Conservation (phyloP, 2,329 filamentous ascomycete genomes). For the Talaromyces sp. region DNA sequence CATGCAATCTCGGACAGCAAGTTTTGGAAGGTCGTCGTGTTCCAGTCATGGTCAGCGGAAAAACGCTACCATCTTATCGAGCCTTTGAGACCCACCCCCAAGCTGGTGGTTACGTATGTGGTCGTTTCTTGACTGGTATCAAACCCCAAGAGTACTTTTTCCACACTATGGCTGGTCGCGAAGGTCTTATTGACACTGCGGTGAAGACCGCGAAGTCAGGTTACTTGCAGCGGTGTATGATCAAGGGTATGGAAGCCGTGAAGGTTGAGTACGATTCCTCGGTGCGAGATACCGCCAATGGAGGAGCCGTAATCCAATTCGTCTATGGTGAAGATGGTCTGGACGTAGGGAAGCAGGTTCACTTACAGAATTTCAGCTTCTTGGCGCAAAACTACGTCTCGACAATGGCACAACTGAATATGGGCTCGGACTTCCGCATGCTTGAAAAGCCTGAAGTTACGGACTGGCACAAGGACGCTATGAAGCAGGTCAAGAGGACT, state of each 20-base stretch:
- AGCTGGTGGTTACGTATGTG: constrained; percentile 89
- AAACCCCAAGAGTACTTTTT: constrained; percentile 98
- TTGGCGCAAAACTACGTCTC: constrained; percentile 80
- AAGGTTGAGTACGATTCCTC: constrained; percentile 90
- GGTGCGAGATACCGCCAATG: constrained; percentile 82
- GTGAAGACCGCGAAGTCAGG: constrained; percentile 97
- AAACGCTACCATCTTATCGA: constrained; percentile 89
- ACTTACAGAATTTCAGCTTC: constrained; percentile 86
- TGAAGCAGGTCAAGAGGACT: constrained; percentile 77
- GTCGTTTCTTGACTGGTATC: constrained; percentile 96
- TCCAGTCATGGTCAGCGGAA: constrained; percentile 95
- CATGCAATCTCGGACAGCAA: constrained; percentile 94
- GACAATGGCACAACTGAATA: constrained; percentile 71
- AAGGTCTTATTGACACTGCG: constrained; percentile 97
- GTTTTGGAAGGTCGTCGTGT: constrained; percentile 93
- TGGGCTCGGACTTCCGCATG: constrained; percentile 53
- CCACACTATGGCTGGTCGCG: constrained; percentile 98
- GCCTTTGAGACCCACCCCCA: constrained; percentile 85
- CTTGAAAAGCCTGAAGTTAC: constrained; percentile 65
- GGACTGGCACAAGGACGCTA: constrained; percentile 60
- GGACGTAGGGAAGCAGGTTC: constrained; percentile 90
- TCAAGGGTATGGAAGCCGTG: constrained; percentile 97
- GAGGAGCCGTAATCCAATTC: constrained; percentile 90
- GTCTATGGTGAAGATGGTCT: constrained; percentile 94
- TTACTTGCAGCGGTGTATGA: constrained; percentile 92